phyloP scores from a whole-genome alignment of 75 land plant species.

The Adiantum capillusveneris region DNA sequence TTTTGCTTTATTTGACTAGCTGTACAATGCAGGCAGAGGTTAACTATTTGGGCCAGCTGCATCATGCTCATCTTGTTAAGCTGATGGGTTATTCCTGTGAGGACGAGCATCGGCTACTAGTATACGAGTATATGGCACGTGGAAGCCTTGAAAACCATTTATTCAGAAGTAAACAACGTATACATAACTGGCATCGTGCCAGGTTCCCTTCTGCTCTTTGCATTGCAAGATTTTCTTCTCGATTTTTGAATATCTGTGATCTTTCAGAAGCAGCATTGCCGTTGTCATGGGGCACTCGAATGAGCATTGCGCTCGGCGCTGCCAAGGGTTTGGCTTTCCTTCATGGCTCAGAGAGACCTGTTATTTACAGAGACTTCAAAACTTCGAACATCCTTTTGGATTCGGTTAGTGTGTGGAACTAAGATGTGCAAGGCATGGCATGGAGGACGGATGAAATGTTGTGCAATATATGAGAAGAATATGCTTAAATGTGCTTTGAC shows the following conservation, averaged over 20 bases:
- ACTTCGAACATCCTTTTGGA: constrained; percentile 20
- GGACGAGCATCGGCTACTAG: constrained; percentile 50
- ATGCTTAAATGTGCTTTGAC: too few species aligned
- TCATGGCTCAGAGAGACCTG: constrained; percentile 12
- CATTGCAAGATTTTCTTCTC: neutral
- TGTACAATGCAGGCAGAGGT: constrained; percentile 50
- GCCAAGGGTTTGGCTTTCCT: constrained; percentile 18
- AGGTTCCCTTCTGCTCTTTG: neutral
- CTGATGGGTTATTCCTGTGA: constrained; percentile 67
- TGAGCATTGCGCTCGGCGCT: constrained; percentile 19
- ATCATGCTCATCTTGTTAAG: constrained; percentile 56
- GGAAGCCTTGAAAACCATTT: constrained; percentile 70
- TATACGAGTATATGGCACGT: constrained; percentile 62
- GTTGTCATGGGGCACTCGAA: constrained; percentile 8
- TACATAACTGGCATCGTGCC: neutral
- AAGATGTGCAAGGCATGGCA: too few species aligned
- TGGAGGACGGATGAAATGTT: too few species aligned
- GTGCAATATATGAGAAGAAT: too few species aligned
- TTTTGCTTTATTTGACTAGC: neutral
- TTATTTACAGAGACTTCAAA: constrained; percentile 18
- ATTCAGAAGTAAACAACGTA: constrained; percentile 33
- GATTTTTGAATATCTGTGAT: neutral
- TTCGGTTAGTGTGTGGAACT: neutral
- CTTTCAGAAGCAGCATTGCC: constrained; percentile 6
- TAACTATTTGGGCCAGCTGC: constrained; percentile 52